Base-by-base conservation (phyloP, 306 rosid species). In the Begonia loranthoides region DNA sequence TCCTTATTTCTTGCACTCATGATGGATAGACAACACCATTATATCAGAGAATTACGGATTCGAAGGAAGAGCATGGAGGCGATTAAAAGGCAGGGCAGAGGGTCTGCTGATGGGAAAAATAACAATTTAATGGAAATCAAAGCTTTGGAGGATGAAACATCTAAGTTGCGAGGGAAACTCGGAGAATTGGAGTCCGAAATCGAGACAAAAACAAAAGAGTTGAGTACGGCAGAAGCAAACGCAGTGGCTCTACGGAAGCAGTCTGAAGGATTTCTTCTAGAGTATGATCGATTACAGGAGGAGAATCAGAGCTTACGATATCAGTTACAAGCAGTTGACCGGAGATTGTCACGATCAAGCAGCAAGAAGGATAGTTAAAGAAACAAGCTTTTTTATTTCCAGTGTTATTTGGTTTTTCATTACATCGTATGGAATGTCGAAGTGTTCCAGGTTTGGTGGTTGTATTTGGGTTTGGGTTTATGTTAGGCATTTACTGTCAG, bases 221-320 rank as follows among this genome's bases (percentile, higher is more conserved):
- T 71, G 9, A 56, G 55, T 52, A 68, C 54, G 54, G 79, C 99
- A 56, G 94, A 83, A 60, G 83, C 82, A 65, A 90, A 65, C 70
- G 64, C 75, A 45, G 65, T 59, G 63, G 94, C 96, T 19, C 71
- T 90, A 58, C 79, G 92, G 51, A 90, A 90, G 70, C 99, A 90
- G 65, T 78, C 99, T 5, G 99, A 90, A 69, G 99, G 99, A 13
- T 80, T 90, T 63, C 87, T 90, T 50, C 92, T 83, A 0, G 99
- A 86, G 74, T 90, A 90, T 54, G 99, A 83, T 43, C 94, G 96
- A 52, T 72, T 90, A 60, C 84, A 82, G 9, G 84, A 76, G 72
- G 99, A 90, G 76, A 90, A 90, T 62, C 88, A 90, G 67, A 75
- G 71, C 53, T 79, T 90, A 16, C 80, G 83, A 57, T 52, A 50